phyloP scores from a whole-genome alignment of 2,329 filamentous ascomycete species.

The Hansfordia pulvinata region DNA sequence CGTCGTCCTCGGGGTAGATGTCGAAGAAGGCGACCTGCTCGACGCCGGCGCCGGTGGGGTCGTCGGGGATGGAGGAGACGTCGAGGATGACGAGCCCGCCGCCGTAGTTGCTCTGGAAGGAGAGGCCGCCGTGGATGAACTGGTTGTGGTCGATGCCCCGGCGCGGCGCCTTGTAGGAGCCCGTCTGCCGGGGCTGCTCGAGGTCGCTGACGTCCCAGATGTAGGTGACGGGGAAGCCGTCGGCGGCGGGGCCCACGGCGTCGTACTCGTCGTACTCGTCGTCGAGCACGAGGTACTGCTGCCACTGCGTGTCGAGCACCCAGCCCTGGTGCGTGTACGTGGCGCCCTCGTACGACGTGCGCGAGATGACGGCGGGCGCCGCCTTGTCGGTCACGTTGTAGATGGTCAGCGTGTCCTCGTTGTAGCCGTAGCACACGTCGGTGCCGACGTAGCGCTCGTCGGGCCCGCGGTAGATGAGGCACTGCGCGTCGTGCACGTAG shows the following conservation, averaged over 20 bases:
- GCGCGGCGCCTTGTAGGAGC: constrained; percentile 22
- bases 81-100: constrained; percentile 22
- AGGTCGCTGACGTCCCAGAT: constrained; percentile 29
- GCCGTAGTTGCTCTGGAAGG: constrained; percentile 30
- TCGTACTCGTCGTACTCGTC: constrained; percentile 33
- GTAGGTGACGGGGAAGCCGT: constrained; percentile 26
- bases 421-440: constrained; percentile 43
- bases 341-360: constrained; percentile 37
- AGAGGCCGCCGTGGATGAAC: constrained; percentile 21
- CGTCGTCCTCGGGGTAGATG: constrained; percentile 29
- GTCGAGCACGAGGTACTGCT: constrained; percentile 26
- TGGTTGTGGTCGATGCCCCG: constrained; percentile 28
- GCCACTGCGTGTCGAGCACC: constrained; percentile 25
- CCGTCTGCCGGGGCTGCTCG: constrained; percentile 24
- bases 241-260: constrained; percentile 18
- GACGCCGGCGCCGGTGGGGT: constrained; percentile 15
- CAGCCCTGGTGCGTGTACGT: constrained; percentile 41
- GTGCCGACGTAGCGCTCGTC: constrained; percentile 27
- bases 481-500: constrained; percentile 50
- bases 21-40: constrained; percentile 28
- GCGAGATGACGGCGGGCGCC: constrained; percentile 27
- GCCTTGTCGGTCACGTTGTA: constrained; percentile 35
- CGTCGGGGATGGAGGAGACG: constrained; percentile 16
- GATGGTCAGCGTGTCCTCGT: constrained; percentile 35
- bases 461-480: constrained; percentile 38